Conservation (phyloP, 257 asterid genomes). For the Solanum lycopersicoides region DNA sequence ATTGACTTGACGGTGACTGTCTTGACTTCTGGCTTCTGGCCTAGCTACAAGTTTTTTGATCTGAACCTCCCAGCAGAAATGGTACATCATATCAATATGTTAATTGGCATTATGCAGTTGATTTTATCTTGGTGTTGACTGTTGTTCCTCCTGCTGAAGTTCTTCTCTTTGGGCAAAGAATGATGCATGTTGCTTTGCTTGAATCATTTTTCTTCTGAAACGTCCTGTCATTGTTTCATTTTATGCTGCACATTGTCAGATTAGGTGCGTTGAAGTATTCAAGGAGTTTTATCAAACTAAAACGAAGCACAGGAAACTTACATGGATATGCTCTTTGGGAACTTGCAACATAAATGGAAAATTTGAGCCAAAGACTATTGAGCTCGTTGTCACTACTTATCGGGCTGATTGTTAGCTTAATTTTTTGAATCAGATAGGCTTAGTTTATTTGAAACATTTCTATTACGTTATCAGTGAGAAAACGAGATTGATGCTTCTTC, state of each 20-base stretch:
- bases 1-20: conserved; percentile 92
- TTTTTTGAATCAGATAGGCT: no score
- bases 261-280: conserved; percentile 91
- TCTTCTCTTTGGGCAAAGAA: not conserved
- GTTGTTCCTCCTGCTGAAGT: not conserved
- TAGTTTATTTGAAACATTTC: no score
- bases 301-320: conserved; percentile 91
- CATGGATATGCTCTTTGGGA: conserved; percentile 94
- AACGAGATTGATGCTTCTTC: no score
- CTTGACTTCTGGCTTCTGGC: conserved; percentile 98
- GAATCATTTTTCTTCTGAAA: not conserved
- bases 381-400: conserved; percentile 33
- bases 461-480: no score
- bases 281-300: conserved; percentile 92
- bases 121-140: not conserved
- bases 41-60: conserved; percentile 92
- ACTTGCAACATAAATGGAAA: conserved; percentile 89
- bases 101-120: no score
- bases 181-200: not conserved
- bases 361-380: conserved; percentile 79
- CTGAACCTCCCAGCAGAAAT: conserved; percentile 92
- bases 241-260: conserved; percentile 28
- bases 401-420: no score
- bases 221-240: not conserved
- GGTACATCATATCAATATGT: conserved; percentile 10